These are phyloP conservation scores for Theobroma grandiflorum DNA, from an alignment of 441 rosid species.

Conservation along the genomic window DNA sequence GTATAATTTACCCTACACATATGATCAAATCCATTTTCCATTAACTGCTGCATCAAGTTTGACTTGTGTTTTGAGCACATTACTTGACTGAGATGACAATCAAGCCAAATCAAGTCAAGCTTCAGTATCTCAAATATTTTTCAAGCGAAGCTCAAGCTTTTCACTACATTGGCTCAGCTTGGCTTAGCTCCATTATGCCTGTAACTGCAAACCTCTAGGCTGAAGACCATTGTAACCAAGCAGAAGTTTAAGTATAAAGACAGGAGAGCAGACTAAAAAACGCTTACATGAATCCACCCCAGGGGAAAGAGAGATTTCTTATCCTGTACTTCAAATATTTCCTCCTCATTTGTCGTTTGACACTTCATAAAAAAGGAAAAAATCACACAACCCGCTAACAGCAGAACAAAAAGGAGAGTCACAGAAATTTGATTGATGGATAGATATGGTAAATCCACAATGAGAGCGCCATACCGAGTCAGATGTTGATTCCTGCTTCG, in stretches of 20 bases:
- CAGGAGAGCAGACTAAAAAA: background rate
- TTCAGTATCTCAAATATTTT: too few relatives aligned
- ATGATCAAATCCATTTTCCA: too few relatives aligned
- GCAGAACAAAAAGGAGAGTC: background rate
- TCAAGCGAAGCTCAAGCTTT: too few relatives aligned
- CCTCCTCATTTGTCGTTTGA: conserved; percentile 97
- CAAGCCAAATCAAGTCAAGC: too few relatives aligned
- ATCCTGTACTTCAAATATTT: conserved; percentile 98
- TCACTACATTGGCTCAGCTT: too few relatives aligned
- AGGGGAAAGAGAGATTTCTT: conserved; percentile 91
- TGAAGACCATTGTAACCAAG: background rate
- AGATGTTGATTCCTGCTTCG: conserved; percentile 96
- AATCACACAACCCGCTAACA: conserved; percentile 17
- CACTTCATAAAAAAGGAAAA: conserved; percentile 55
- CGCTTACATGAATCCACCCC: conserved; percentile 99
- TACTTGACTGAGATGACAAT: too few relatives aligned
- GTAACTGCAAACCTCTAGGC: too few relatives aligned
- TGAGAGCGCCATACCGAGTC: conserved; percentile 69
- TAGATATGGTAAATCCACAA: conserved; percentile 21
- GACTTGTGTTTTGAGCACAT: too few relatives aligned
- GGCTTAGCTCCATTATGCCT: too few relatives aligned
- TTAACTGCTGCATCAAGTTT: too few relatives aligned
- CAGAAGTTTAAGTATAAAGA: background rate
- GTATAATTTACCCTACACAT: too few relatives aligned
- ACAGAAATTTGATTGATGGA: conserved; percentile 19